Conservation (phyloP, 306 rosid species). For the Begonia masoniana region DNA sequence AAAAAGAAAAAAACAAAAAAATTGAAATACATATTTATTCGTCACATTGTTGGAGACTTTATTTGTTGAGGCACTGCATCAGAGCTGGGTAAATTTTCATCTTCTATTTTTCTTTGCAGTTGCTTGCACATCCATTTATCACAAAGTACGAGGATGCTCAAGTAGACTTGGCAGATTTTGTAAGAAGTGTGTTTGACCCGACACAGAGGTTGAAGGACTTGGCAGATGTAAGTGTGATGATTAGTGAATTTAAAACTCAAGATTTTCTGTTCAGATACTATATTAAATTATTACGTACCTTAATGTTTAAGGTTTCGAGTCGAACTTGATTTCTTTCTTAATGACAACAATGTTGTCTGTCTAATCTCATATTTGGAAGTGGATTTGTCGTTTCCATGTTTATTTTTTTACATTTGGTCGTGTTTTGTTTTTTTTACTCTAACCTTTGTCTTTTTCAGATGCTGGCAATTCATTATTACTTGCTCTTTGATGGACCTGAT, state of each 20-base stretch:
- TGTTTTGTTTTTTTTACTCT: background rate
- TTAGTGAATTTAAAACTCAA: no score
- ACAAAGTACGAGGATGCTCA: conserved; percentile 36
- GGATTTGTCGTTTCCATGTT: no score
- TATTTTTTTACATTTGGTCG: no score
- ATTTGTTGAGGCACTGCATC: background rate
- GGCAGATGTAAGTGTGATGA: conserved; percentile 66
- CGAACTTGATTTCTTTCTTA: no score
- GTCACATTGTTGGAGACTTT: no score
- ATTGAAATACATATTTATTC: no score
- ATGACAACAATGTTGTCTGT: no score
- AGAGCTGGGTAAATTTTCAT: conserved; percentile 12
- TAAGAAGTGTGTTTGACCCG: conserved; percentile 79
- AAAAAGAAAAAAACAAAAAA: no score
- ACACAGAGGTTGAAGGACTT: conserved; percentile 86
- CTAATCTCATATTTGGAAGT: no score
- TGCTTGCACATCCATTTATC: conserved; percentile 78
- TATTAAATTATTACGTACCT: no score
- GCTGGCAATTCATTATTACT: conserved; percentile 85
- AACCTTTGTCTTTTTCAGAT: conserved; percentile 35
- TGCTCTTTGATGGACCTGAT: conserved; percentile 76
- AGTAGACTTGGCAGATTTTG: conserved; percentile 70
- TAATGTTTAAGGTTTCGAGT: no score
- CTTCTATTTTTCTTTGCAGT: conserved; percentile 39
- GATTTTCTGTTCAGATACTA: no score